phyloP scores from a whole-genome alignment of 2,329 filamentous ascomycete genomes.

The Pleomassaria siparia region DNA sequence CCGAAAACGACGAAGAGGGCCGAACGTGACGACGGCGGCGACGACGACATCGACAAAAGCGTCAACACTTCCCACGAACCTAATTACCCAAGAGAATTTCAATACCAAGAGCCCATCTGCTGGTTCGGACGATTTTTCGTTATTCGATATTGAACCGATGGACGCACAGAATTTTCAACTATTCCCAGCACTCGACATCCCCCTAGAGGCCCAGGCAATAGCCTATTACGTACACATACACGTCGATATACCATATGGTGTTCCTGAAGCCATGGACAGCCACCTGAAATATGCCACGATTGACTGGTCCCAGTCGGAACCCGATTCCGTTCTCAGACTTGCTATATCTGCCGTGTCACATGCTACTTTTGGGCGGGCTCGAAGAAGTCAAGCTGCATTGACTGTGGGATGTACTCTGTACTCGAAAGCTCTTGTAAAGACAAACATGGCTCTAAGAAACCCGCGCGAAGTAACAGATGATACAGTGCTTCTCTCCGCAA shows the following conservation, averaged over 20 bases:
- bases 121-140: background rate
- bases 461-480: background rate
- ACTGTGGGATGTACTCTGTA: background rate
- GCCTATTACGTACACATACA: background rate
- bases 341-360: conserved; percentile 1
- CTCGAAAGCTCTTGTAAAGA: conserved; percentile 1
- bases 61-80: background rate
- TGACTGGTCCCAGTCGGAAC: background rate
- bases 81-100: background rate
- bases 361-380: background rate
- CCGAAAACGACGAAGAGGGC: background rate
- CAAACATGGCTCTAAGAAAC: background rate
- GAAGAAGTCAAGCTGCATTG: conserved; percentile 1
- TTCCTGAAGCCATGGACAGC: background rate
- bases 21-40: background rate
- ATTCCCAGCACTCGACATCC: background rate
- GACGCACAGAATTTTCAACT: background rate
- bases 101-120: background rate
- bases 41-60: background rate
- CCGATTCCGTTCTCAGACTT: background rate
- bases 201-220: background rate
- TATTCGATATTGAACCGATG: background rate
- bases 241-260: background rate
- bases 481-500: background rate
- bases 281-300: background rate